Evolutionary conservation across 257 asterid species (phyloP), one percentile per base, ranked within the genome.

Genomic region (Solanum chmielewskii): DNA sequence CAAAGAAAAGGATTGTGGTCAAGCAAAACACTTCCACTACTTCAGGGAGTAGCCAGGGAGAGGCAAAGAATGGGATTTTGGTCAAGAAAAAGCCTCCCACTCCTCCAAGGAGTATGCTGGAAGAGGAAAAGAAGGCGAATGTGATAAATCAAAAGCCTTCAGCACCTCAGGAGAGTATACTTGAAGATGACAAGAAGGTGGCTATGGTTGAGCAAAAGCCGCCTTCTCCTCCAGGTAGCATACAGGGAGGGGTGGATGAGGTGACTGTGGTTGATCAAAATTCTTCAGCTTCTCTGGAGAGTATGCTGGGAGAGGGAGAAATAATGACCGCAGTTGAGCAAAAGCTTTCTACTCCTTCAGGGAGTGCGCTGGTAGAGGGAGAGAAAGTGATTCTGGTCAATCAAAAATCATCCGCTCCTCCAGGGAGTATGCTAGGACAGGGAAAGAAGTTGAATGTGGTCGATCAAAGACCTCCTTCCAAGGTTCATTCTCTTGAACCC

Each of bases 401-500:
- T 56, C 85, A 62, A 27, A 88, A 78, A 84, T 66, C 85, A 78
- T 78, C 84, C 3, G 15, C 78, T 59, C 62, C 62, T 41, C 41
- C 78, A 56, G 35, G 56, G 84, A 45, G 84, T 78, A 78, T 45
- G 42, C 41, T 78, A 15, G 84, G 84, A 27, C 66, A 78, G 66
- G 66, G 42, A 78, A 45, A 78, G 42, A 78, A 78, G 42, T 78
- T 45, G 84, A 45, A 78, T 27, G 84, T 27, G 84, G 84, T 45
- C 25, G 25, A 16, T 27, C 4, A 33, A 70, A 89, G 81, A 52
- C 82, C 92, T 87, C 85, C 90, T 41, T 60, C 92, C 44, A 87
- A 86, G 76, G 62, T 86, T 41, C 70, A 90, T 86, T 90, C 91
- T 11, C 92, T 76, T 16, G 91, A 90, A 7, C 92, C 94, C 75